Base-by-base conservation (phyloP, 495 filamentous ascomycete species). In the Aspergillus sparsus region DNA sequence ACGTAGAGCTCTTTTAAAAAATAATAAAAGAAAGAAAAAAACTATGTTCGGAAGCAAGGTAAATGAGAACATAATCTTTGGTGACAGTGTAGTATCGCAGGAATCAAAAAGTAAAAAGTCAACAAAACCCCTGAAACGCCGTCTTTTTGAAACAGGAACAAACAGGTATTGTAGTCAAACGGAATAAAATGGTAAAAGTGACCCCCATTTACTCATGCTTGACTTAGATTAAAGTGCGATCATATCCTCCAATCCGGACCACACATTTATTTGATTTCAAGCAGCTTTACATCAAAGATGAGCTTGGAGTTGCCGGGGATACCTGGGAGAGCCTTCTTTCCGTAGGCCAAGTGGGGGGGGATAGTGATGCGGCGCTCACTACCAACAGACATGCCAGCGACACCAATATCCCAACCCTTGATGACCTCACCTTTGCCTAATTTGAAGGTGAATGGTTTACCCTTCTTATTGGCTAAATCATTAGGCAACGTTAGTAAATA, bases 391-490 rank as follows among this genome's bases (percentile, higher is more conserved):
- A 99, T 97, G 71, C 94, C 94, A 58, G 81, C 82, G 62, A 99
- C 77, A 73, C 94, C 94, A 61, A 97, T 85, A 71, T 99, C 95
- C 94, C 93, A 97, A 65, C 94, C 94, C 83, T 96, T 93, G 80
- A 99, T 98, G 64, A 99, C 94, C 70, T 97, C 91, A 58, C 92
- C 92, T 71, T 84, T 85, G 63, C 95, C 94, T 51, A 96, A 83
- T 76, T 91, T 93, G 87, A 98, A 97, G 65, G 80, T 83, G 79
- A 99, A 99, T 16, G 95, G 93, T 77, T 93, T 89, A 64, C 94
- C 94, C 80, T 93, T 96, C 82, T 96, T 98, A 83, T 98, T 98
- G 64, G 90, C 89, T 92, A 60, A 58, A 68, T 36, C 1, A 34
- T 13, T 49, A 44, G 33, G 54, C n/a, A 37, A 21, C 9, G 53